Conservation (phyloP, 495 filamentous ascomycete species). For the Tuber brumale region DNA sequence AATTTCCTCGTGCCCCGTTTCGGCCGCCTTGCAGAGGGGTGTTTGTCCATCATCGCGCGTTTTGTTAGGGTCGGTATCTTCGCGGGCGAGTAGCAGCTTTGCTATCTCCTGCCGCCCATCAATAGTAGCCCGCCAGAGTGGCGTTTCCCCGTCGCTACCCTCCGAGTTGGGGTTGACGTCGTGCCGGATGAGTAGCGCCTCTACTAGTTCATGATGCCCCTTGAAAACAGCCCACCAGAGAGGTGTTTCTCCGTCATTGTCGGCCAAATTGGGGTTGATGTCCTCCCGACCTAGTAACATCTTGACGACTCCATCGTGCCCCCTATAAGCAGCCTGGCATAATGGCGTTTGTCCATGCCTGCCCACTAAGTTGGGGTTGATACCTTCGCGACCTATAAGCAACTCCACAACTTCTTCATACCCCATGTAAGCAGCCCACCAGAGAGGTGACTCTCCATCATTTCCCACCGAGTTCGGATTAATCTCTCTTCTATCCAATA, state of each 20-base stretch:
- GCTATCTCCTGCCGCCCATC: neutral
- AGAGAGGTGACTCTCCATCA: neutral
- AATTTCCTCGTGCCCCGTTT: neutral
- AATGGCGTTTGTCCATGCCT: neutral
- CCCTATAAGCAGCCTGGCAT: neutral
- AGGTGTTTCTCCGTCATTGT: neutral
- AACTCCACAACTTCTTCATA: constrained; percentile 6
- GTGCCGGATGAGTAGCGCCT: neutral
- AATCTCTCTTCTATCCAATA: neutral
- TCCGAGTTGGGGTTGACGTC: neutral
- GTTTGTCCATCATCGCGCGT: neutral
- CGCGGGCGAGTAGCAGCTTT: neutral
- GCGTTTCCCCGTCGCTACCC: neutral
- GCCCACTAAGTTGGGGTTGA: neutral
- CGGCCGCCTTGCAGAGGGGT: constrained; percentile 4
- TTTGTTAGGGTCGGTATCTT: neutral
- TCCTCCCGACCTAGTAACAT: neutral
- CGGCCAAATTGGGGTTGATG: neutral
- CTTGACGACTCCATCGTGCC: neutral
- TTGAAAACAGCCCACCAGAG: constrained; percentile 1
- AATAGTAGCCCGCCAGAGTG: neutral
- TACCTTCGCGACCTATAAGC: constrained; percentile 1
- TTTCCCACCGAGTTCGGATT: neutral
- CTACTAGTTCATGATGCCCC: constrained; percentile 3
- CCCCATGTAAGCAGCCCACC: neutral